Conservation (phyloP, 305 asterid genomes). For the Fraxinus baroniana region DNA sequence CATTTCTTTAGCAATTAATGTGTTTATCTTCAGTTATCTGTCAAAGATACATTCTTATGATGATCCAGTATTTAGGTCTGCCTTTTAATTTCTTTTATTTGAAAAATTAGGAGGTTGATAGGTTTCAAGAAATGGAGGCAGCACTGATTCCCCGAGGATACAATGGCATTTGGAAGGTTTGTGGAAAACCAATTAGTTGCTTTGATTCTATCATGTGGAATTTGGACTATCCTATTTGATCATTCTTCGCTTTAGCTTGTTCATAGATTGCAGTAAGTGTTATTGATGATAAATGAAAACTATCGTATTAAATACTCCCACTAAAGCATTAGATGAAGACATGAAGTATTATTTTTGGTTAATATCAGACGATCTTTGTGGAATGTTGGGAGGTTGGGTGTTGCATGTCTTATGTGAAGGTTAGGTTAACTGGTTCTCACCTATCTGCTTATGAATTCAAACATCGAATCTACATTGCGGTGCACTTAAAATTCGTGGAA, state of each 20-base stretch:
- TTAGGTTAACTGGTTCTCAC: neutral
- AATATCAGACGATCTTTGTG: neutral
- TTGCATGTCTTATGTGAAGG: neutral
- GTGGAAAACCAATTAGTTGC: conserved; percentile 20
- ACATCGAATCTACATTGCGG: neutral
- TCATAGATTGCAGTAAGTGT: neutral
- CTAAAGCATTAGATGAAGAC: neutral
- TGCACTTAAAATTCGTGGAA: neutral
- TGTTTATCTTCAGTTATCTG: neutral
- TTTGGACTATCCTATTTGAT: conserved; percentile 14
- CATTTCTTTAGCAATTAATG: neutral
- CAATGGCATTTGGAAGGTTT: conserved; percentile 95
- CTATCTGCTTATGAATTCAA: neutral
- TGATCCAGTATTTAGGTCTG: conserved; percentile 20
- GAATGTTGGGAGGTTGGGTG: neutral
- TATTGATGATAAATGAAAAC: neutral
- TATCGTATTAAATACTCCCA: conserved; percentile 3
- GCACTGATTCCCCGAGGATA: conserved; percentile 74
- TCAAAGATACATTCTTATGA: neutral
- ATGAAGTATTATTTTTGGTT: neutral
- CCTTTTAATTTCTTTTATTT: conserved; percentile 18
- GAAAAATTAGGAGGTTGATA: conserved; percentile 84
- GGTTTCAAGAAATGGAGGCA: conserved; percentile 77
- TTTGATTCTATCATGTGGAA: conserved; percentile 22
- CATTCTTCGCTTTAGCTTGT: conserved; percentile 7